Conservation (phyloP, 2,329 filamentous ascomycete genomes). For the Parastagonospora avenae region DNA sequence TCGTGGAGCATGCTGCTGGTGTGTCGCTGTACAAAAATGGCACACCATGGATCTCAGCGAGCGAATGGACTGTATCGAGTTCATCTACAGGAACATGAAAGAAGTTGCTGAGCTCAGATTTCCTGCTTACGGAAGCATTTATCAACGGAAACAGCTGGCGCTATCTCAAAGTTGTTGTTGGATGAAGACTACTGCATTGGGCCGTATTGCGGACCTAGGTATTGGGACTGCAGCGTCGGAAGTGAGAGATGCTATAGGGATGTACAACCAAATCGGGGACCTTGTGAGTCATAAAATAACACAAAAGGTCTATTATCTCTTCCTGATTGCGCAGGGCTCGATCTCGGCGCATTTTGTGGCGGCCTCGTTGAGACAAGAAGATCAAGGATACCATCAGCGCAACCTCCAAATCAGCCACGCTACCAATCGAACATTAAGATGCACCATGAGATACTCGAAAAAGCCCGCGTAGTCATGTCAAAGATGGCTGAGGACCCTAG, state of each 20-base stretch:
- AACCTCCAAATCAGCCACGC: constrained; percentile 23
- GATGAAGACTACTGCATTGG: constrained; percentile 35
- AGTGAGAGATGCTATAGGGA: constrained; percentile 44
- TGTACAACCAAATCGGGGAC: constrained; percentile 43
- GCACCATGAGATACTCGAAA: constrained; percentile 42
- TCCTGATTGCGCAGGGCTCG: constrained; percentile 36
- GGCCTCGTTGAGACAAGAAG: constrained; percentile 49
- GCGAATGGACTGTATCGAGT: constrained; percentile 42
- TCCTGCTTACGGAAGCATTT: constrained; percentile 48
- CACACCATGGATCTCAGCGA: constrained; percentile 40
- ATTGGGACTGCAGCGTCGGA: constrained; percentile 37
- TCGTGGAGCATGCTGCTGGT: constrained; percentile 45
- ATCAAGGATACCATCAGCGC: constrained; percentile 40
- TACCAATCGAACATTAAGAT: constrained; percentile 45
- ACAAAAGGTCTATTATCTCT: constrained; percentile 3
- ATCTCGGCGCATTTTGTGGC: constrained; percentile 40
- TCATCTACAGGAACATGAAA: constrained; percentile 32
- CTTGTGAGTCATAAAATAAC: constrained; percentile 40
- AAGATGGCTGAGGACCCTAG: constrained; percentile 31
- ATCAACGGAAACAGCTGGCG: constrained; percentile 30
- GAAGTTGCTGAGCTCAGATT: constrained; percentile 43
- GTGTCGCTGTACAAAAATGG: constrained; percentile 42
- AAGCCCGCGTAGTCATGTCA: constrained; percentile 34
- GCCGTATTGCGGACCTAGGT: constrained; percentile 34
- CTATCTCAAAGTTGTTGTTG: constrained; percentile 13